Conservation (phyloP, 2,329 filamentous ascomycete genomes). For the Nigrograna mackinnonii region DNA sequence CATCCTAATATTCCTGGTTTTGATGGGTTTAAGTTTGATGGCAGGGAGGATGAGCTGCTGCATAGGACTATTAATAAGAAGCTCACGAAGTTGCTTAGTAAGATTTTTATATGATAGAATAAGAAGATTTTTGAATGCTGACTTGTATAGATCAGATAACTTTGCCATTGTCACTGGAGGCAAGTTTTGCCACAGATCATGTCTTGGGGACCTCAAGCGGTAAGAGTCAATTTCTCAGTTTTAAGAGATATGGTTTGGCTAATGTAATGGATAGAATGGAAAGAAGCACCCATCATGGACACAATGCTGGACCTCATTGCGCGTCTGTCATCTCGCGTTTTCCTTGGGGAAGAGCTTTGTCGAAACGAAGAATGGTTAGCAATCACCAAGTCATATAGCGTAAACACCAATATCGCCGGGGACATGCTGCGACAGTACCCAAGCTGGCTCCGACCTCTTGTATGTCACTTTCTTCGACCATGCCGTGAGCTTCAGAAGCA, state of each 20-base stretch:
- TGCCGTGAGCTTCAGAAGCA: neutral
- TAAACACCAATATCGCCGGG: neutral
- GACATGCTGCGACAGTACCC: neutral
- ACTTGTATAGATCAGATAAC: neutral
- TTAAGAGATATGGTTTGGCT: neutral
- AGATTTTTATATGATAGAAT: neutral
- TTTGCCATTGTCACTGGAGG: neutral
- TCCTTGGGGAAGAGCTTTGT: slow-evolving; percentile 4
- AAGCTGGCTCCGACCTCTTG: neutral
- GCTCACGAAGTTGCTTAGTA: neutral
- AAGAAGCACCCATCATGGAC: neutral
- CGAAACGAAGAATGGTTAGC: slow-evolving; percentile 2
- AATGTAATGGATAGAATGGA: neutral
- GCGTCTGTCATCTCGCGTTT: slow-evolving; percentile 4
- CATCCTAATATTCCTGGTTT: neutral
- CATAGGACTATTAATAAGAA: neutral
- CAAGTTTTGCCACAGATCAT: neutral
- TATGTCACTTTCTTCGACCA: neutral
- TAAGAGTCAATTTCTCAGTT: neutral
- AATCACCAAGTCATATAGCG: neutral
- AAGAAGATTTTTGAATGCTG: neutral
- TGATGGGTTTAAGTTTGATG: neutral
- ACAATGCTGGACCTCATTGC: neutral
- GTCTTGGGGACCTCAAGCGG: neutral
- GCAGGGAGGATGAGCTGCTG: neutral